Base-by-base conservation (phyloP, 1,284 basidiomycete species). In the Cutaneotrichosporon cyanovorans region DNA sequence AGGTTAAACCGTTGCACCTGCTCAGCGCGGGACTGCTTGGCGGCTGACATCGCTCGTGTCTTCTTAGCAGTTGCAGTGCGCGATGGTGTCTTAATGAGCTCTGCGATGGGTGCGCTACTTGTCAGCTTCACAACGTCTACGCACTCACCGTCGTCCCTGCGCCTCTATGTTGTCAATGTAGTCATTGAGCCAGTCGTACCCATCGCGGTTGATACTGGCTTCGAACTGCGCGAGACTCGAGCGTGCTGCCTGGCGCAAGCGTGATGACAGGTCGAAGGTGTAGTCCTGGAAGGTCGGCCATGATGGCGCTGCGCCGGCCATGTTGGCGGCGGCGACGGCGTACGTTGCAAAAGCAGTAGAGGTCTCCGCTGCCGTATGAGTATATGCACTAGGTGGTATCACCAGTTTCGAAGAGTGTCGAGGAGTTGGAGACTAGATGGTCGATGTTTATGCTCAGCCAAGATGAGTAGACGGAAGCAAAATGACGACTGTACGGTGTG, bases 11-110 rank as follows among this genome's bases (percentile, higher is more conserved):
- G 32, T 23, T 40, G 46, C 21, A 51, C 23, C 43, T 54, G 53
- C 37, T 51, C 53, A 0, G 46, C 45, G 10, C 53, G 48, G 42
- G 38, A 34, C 30, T 48, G 37, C 28, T 53, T 59, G 19, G 65
- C 64, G 4, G 60, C 56, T 0, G 60, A 53, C 4, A 50, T 51
- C 3, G 66, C 63, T 36, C 70, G 51, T 0, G 70, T 72, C 59
- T 71, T 71, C 57, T 70, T 70, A 22, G 60, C 57, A 19, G 68
- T 72, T 16, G 60, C 54, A 2, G 67, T 69, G 32, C 63, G 56
- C 21, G 67, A 68, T 11, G 70, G 70, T 0, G 70, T 72, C 53
- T 72, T 72, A 53, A 72, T 65, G 19, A 70, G 53, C 35, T 68
- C 63, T 18, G 66, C 61, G 21, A 72, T 59, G 1, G 66, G 63